Percentiles rank a stretch among this genome's conserved stretches.
These are phyloP conservation scores for Jasminum sambac DNA, from an alignment of 257 asterid species.

Conservation along the genomic window DNA sequence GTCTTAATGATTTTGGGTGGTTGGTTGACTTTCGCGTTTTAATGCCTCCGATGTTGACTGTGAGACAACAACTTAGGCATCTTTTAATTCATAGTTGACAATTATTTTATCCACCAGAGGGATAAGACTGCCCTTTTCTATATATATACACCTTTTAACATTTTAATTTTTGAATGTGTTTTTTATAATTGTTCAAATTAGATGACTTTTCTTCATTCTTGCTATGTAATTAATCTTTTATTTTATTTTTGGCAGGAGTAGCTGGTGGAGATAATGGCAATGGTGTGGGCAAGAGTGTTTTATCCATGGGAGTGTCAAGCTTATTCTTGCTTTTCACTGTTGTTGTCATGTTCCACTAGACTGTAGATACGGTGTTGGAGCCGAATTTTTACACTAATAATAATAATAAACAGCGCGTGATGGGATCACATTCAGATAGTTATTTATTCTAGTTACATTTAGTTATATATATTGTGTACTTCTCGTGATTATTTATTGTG, in stretches of 20 bases:
- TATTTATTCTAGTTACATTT: background rate
- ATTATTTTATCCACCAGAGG: no score
- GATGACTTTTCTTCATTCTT: no score
- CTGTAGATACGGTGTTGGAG: background rate
- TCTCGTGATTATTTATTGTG: background rate
- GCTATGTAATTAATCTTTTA: background rate
- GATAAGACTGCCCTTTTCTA: no score
- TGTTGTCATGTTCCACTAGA: conserved; percentile 42
- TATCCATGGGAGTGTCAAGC: conserved; percentile 47
- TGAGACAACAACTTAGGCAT: no score
- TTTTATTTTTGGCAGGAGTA: conserved; percentile 25
- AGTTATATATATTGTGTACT: background rate
- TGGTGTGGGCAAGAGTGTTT: conserved; percentile 35
- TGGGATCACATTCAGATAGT: conserved; percentile 1
- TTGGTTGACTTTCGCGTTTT: conserved; percentile 19
- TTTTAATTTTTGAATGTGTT: no score
- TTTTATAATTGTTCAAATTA: no score
- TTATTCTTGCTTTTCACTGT: conserved; percentile 43
- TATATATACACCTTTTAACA: no score
- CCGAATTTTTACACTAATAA: background rate
- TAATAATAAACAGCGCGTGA: background rate
- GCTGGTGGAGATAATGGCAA: conserved; percentile 30
- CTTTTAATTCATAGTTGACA: no score
- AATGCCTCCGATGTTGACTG: conserved; percentile 12
- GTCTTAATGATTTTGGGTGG: conserved; percentile 1